Conservation (phyloP, 2,329 filamentous ascomycete species). For the Camptophora hylomeconis region DNA sequence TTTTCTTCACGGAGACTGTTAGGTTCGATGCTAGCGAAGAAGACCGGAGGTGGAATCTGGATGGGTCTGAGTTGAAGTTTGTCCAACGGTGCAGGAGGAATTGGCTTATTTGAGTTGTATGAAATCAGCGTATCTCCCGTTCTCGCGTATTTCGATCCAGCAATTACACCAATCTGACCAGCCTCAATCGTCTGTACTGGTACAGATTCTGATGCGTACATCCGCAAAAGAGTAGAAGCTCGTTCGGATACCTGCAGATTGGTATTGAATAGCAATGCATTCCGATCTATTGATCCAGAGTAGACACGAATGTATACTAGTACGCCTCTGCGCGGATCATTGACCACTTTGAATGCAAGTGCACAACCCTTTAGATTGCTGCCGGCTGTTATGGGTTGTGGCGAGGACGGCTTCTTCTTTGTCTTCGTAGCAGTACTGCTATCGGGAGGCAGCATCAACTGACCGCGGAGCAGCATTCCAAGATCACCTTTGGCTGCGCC, state of each 20-base stretch:
- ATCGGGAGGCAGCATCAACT: conserved; percentile 26
- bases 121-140: conserved; percentile 86
- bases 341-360: conserved; percentile 83
- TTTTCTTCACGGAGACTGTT: conserved; percentile 67
- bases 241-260: conserved; percentile 67
- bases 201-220: conserved; percentile 77
- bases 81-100: conserved; percentile 55
- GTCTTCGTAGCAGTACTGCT: conserved; percentile 23
- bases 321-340: conserved; percentile 72
- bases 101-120: conserved; percentile 50
- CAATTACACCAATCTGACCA: conserved; percentile 88
- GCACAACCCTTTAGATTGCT: conserved; percentile 56
- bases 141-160: conserved; percentile 77
- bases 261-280: conserved; percentile 73
- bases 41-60: conserved; percentile 81
- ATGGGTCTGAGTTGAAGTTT: conserved; percentile 76
- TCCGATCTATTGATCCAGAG: conserved; percentile 63
- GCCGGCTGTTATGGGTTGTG: conserved; percentile 28
- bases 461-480: conserved; percentile 34
- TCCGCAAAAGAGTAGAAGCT: conserved; percentile 69
- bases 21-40: conserved; percentile 87
- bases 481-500: conserved; percentile 44
- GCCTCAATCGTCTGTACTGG: conserved; percentile 68
- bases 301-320: conserved; percentile 90
- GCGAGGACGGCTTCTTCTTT: conserved; percentile 27